A percentile compares a stretch with the other conserved stretches of the same genome.
These are phyloP conservation scores for Citrus medica DNA, from an alignment of 345 rosid genomes.

Conservation along the genomic window DNA sequence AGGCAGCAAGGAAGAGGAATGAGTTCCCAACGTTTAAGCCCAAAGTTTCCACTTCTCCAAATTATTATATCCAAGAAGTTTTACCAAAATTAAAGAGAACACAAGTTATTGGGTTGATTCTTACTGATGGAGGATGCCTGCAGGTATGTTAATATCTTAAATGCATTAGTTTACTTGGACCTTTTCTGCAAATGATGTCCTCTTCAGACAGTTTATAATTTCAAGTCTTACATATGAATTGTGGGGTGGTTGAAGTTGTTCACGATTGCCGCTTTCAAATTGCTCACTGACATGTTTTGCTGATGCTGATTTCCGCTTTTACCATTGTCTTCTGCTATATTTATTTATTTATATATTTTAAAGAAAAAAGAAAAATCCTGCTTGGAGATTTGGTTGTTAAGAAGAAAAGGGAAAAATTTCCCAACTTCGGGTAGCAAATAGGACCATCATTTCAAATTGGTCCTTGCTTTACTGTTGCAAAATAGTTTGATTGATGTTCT, in stretches of 20 bases:
- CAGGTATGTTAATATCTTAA: slow-evolving; percentile 49
- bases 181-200: background rate
- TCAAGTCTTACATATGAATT: background rate
- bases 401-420: background rate
- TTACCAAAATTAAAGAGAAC: slow-evolving; percentile 70
- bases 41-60: slow-evolving; percentile 64
- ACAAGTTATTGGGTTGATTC: slow-evolving; percentile 69
- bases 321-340: background rate
- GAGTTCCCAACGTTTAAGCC: slow-evolving; percentile 75
- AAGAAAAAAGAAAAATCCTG: background rate
- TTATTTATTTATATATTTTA: background rate
- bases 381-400: background rate
- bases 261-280: background rate
- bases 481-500: background rate
- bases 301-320: background rate
- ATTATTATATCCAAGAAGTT: slow-evolving; percentile 72
- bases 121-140: slow-evolving; percentile 86
- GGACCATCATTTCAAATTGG: background rate
- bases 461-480: background rate
- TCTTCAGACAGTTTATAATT: background rate
- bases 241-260: background rate
- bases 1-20: slow-evolving; percentile 72
- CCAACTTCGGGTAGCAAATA: background rate
- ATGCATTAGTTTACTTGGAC: background rate
- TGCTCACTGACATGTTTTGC: background rate